Evolutionary conservation across 345 rosid genomes (phyloP), one percentile per base, ranked within the genome.

Genomic region (Hibiscus tridactylites): DNA sequence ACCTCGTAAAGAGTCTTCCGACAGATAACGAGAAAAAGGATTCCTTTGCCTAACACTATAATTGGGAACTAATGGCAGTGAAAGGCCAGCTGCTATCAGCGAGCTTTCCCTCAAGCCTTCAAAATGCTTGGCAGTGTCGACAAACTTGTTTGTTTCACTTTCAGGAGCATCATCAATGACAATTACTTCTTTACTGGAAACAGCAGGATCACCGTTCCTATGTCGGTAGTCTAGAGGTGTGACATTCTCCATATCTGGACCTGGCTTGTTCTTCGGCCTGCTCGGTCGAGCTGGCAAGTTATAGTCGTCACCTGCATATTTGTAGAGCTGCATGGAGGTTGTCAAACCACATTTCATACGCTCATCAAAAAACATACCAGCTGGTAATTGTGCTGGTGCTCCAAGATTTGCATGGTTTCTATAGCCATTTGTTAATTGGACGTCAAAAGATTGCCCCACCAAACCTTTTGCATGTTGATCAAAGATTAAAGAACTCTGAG

Each of bases 111-210:
- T 75, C 73, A 58, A 58, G 31, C 68, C 79, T 70, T 72, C 82
- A 0, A 61, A 35, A 31, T 70, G 76, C 49, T 74, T 75, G 31
- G 63, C 74, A 31, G 50, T 70, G 62, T 75, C 80, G 35, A 46
- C 39, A n/a, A 50, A 39, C 68, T 53, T 24, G 24, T 4, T 53
- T 17, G 68, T 71, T 65, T 80, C 87, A 65, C 69, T 79, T 59
- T 82, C 86, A 24, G 82, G 78, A 71, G 56, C 71, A 81, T 87
- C 91, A 52, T 89, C 91, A 29, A 83, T 84, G 77, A 85, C 70
- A 60, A 85, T 81, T 67, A 85, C 60, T 73, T 87, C 88, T 77
- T 77, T 79, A 21, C 11, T 61, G n/a, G 76, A 75, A 79, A 62
- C 39, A 56, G 71, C 15, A 65, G 82, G 57, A 75, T 72, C 81